phyloP scores from a whole-genome alignment of 352 stramenopile genomes.

The Globisporangium rhizosaccharum region DNA sequence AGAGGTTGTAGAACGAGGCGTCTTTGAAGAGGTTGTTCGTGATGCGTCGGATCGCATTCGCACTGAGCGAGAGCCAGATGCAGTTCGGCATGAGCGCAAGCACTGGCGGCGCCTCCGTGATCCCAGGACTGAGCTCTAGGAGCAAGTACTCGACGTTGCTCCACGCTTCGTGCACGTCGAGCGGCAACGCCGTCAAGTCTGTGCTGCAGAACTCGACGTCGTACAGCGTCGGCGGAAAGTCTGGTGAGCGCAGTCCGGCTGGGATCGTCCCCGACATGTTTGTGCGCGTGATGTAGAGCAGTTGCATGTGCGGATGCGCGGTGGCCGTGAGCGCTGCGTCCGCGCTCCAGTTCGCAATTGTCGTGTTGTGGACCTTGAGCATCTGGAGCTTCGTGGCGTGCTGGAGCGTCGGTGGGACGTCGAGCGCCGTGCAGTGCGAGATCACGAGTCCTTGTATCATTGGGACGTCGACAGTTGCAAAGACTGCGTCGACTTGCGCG shows the following conservation, averaged over 20 bases:
- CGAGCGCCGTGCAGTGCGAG: constrained; percentile 16
- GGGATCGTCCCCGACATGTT: constrained; percentile 15
- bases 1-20: constrained; percentile 3
- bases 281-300: constrained; percentile 17
- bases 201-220: constrained; percentile 10
- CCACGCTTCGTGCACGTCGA: constrained; percentile 10
- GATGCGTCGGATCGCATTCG: constrained; percentile 3
- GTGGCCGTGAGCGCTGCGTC: constrained; percentile 9
- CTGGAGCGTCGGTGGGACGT: constrained; percentile 10
- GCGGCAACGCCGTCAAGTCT: constrained; percentile 4
- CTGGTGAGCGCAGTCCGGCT: neutral
- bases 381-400: constrained; percentile 13
- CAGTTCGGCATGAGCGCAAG: constrained; percentile 2
- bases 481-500: neutral
- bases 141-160: constrained; percentile 1
- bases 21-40: constrained; percentile 2
- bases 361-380: constrained; percentile 19
- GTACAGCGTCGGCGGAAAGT: constrained; percentile 8
- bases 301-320: constrained; percentile 2
- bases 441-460: constrained; percentile 16
- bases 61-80: constrained; percentile 8
- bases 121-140: constrained; percentile 8
- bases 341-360: constrained; percentile 11
- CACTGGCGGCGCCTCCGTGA: constrained; percentile 1
- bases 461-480: neutral